Conservation (phyloP, 352 stramenopile genomes). For the Lagenidium sp. region DNA sequence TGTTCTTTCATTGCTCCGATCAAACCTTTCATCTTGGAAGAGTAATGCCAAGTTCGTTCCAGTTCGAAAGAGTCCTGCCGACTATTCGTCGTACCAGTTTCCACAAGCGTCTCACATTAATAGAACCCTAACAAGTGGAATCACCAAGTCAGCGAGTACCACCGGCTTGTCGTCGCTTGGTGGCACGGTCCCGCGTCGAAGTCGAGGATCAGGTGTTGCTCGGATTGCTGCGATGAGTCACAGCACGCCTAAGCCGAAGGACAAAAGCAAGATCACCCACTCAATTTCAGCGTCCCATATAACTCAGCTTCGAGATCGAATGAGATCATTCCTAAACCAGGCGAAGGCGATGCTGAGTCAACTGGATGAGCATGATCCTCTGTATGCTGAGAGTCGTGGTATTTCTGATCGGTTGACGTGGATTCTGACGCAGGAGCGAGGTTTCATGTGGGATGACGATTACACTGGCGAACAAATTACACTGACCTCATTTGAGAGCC, state of each 20-base stretch:
- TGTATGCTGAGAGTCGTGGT: conserved; percentile 83
- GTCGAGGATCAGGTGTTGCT: conserved; percentile 71
- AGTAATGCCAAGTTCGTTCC: conserved; percentile 75
- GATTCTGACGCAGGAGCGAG: conserved; percentile 94
- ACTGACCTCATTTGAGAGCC: conserved; percentile 72
- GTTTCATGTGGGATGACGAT: conserved; percentile 98
- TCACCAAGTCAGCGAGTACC: conserved; percentile 87
- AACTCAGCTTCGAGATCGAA: conserved; percentile 92
- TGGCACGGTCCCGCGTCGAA: conserved; percentile 62
- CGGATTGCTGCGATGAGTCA: conserved; percentile 77
- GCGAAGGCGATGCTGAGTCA: conserved; percentile 82
- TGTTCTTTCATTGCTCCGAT: conserved; percentile 61
- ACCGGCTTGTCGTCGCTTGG: conserved; percentile 73
- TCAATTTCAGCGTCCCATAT: conserved; percentile 76
- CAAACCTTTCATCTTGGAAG: conserved; percentile 54
- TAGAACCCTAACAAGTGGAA: conserved; percentile 26
- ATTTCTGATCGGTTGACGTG: conserved; percentile 94
- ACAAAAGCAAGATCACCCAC: conserved; percentile 50
- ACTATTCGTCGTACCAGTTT: conserved; percentile 84
- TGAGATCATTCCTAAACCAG: conserved; percentile 91
- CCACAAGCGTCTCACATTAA: conserved; percentile 23
- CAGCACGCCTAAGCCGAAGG: conserved; percentile 48
- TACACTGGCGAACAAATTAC: conserved; percentile 96
- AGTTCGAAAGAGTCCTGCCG: conserved; percentile 69
- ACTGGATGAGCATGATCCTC: conserved; percentile 67